These are phyloP conservation scores for Chalciporus piperatus DNA, from an alignment of 768 basidiomycete species.

Conservation along the genomic window DNA sequence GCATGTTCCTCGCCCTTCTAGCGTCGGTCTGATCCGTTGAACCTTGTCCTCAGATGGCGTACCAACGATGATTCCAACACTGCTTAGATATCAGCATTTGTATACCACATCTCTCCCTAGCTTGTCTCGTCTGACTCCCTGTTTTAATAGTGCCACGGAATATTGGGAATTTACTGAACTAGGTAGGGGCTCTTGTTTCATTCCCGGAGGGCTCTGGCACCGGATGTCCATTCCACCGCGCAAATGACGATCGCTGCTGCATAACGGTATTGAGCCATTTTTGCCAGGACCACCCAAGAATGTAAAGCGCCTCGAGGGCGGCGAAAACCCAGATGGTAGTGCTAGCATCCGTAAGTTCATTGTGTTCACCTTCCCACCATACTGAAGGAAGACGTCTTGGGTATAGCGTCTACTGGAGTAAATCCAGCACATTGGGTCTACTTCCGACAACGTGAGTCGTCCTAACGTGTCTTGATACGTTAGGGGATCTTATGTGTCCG, in stretches of 20 bases:
- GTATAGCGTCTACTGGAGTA: slow-evolving; percentile 44
- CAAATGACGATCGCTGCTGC: neutral
- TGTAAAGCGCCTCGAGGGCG: slow-evolving; percentile 40
- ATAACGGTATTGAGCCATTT: neutral
- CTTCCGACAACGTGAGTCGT: slow-evolving; percentile 41
- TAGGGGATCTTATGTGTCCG: neutral
- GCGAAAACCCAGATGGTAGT: slow-evolving; percentile 49
- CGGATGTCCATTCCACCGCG: no score
- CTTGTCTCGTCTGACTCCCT: slow-evolving; percentile 9
- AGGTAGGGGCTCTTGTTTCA: slow-evolving; percentile 21
- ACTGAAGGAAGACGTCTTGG: neutral
- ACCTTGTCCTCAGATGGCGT: slow-evolving; percentile 42
- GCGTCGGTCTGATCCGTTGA: neutral
- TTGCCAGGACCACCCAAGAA: slow-evolving; percentile 30
- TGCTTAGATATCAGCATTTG: slow-evolving; percentile 48
- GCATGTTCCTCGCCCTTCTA: neutral
- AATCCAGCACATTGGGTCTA: slow-evolving; percentile 46
- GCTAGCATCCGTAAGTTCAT: slow-evolving; percentile 41
- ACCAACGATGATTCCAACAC: slow-evolving; percentile 46
- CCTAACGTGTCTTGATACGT: neutral
- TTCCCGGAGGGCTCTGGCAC: neutral
- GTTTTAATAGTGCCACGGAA: slow-evolving; percentile 29
- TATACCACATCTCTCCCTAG: slow-evolving; percentile 17
- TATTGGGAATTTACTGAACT: slow-evolving; percentile 52
- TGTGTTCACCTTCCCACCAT: neutral